A percentile compares a stretch with the other conserved stretches of the same genome.
phyloP scores from a whole-genome alignment of 2,329 filamentous ascomycete genomes.

The Truncatella angustata region DNA sequence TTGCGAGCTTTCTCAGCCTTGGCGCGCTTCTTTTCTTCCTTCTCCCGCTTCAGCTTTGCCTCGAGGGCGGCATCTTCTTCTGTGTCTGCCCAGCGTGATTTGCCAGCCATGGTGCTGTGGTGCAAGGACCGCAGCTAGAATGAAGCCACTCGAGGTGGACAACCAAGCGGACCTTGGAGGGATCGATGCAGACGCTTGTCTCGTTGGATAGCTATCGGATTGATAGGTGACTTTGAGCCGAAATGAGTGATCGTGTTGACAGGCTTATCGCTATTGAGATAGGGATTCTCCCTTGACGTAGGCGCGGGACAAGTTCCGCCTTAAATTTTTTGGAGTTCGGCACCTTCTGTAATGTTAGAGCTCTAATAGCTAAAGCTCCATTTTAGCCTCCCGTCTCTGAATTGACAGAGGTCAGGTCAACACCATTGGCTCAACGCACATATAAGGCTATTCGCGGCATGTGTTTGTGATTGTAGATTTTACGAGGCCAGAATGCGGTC shows the following conservation, averaged over 20 bases:
- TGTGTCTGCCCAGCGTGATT: slow-evolving; percentile 85
- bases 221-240: too few species aligned
- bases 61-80: slow-evolving; percentile 77
- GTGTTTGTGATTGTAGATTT: background rate
- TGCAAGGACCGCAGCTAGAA: background rate
- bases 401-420: background rate
- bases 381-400: background rate
- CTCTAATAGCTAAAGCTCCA: background rate
- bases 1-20: slow-evolving; percentile 80
- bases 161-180: background rate
- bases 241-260: too few species aligned
- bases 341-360: background rate
- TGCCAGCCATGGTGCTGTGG: slow-evolving; percentile 58
- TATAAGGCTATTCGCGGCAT: background rate
- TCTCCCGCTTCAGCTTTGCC: slow-evolving; percentile 72
- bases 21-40: slow-evolving; percentile 81
- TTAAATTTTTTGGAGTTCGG: slow-evolving; percentile 1
- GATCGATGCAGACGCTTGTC: background rate
- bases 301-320: slow-evolving; percentile 22
- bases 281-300: background rate
- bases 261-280: slow-evolving; percentile 1
- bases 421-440: background rate
- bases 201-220: too few species aligned
- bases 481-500: slow-evolving; percentile 22
- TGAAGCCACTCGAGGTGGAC: background rate